Evolutionary conservation across 208 protist species (phyloP), one percentile per base, ranked within the genome.

Genomic region (Leishmania braziliensis): DNA sequence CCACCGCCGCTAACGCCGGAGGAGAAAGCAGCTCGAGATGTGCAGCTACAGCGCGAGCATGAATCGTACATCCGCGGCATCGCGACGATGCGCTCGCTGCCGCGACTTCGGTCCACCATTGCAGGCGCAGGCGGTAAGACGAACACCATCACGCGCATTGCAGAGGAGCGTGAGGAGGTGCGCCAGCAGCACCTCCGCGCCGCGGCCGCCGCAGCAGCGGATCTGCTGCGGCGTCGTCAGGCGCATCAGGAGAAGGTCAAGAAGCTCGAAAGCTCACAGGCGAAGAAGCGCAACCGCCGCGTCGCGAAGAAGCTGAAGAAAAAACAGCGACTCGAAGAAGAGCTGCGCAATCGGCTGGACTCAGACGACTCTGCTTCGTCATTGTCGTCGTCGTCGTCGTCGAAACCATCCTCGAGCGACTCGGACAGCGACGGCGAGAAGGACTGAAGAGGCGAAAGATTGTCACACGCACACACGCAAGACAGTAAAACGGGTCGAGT

Each of bases 41-140:
- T 70, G 8, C 88, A 89, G 43, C 88, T 96, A 78, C 90, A 96
- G 74, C 75, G 70, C 20, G 89, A 97, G 53, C 94, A 97, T 72
- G 90, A 96, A 46, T 81, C 78, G 3, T 96, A 94, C 78, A 87
- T 97, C 39, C 84, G 84, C n/a, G 81, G 85, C 54, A 91, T 95
- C 63, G 88, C 91, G 23, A 93, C 92, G 10, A 95, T 93, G 86
- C 89, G 91, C 23, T 91, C 86, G 3, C 77, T 97, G 43, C 91
- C 94, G 46, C 89, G 91, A 26, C 85, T 95, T 58, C 92, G 88
- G 51, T 97, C 94, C 10, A 96, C 92, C 56, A 95, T 96, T 73
- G 94, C 94, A 43, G 94, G 94, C 23, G 94, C 92, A 0, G 91
- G 92, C 53, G 92, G 92, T 14, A 95, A 94, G 76, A 97, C 94